phyloP scores from a whole-genome alignment of 73 alveolate genomes.

The Paramecium bursaria region DNA sequence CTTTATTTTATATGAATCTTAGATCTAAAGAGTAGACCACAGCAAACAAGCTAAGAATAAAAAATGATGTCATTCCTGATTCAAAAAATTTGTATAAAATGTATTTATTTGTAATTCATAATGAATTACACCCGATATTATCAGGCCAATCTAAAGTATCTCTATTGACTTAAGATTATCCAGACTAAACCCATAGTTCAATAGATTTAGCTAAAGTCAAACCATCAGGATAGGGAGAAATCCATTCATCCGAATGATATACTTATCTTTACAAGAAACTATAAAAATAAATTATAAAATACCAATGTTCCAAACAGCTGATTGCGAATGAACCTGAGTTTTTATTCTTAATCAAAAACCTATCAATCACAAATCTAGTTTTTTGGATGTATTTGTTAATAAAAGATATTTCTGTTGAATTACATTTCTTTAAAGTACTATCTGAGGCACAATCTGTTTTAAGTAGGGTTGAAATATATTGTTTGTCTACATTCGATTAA shows the following conservation, averaged over 20 bases:
- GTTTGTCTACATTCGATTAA: conserved; percentile 3
- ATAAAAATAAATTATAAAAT: not conserved
- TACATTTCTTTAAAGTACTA: not conserved
- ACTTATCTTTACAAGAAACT: not conserved
- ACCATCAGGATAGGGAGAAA: not conserved
- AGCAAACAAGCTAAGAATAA: too few species aligned
- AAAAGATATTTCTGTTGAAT: not conserved
- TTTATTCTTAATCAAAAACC: not conserved
- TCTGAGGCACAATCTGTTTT: not conserved
- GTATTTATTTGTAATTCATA: too few species aligned
- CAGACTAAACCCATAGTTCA: not conserved
- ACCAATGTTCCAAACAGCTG: conserved; percentile 8
- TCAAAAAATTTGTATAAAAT: too few species aligned
- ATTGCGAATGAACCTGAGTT: not conserved
- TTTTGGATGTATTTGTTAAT: conserved; percentile 18
- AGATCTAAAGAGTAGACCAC: not conserved
- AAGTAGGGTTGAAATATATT: not conserved
- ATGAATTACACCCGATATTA: not conserved
- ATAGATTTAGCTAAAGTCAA: not conserved
- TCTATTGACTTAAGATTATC: not conserved
- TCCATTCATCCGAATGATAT: conserved; percentile 4
- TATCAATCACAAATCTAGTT: not conserved
- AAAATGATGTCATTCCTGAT: too few species aligned
- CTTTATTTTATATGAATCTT: not conserved
- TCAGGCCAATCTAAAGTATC: conserved; percentile 18